Conservation (phyloP, 331 rosid species). For the Rosa hybrid region DNA sequence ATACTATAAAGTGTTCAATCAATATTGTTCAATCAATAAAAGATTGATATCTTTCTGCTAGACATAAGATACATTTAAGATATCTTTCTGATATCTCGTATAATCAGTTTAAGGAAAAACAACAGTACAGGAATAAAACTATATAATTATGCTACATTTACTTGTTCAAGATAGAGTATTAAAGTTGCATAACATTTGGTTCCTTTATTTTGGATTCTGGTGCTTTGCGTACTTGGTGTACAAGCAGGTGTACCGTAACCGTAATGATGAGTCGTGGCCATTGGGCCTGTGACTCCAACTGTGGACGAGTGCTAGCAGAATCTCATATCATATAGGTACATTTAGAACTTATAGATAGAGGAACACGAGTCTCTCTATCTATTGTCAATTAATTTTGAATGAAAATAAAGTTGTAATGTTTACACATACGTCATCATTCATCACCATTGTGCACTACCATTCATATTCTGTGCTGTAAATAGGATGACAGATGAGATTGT, state of each 20-base stretch:
- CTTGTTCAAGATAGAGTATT: background rate
- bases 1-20: background rate
- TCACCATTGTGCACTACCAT: background rate
- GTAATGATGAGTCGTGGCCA: too few species aligned
- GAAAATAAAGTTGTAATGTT: background rate
- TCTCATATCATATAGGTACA: background rate
- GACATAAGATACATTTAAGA: too few species aligned
- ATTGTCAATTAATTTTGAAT: background rate
- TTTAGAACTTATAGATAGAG: background rate
- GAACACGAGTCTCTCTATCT: background rate
- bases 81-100: background rate
- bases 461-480: background rate
- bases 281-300: background rate
- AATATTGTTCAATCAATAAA: too few species aligned
- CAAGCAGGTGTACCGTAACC: too few species aligned
- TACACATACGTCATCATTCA: background rate
- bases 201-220: too few species aligned
- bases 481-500: background rate
- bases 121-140: background rate
- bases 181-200: background rate
- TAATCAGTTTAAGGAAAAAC: background rate
- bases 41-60: too few species aligned
- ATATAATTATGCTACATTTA: background rate
- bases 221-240: background rate
- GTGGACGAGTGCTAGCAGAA: background rate